Evolutionary conservation across 192 early-diverging fungal species (phyloP), one percentile per base, ranked within the genome.

Genomic region (Mortierella hygrophila): DNA sequence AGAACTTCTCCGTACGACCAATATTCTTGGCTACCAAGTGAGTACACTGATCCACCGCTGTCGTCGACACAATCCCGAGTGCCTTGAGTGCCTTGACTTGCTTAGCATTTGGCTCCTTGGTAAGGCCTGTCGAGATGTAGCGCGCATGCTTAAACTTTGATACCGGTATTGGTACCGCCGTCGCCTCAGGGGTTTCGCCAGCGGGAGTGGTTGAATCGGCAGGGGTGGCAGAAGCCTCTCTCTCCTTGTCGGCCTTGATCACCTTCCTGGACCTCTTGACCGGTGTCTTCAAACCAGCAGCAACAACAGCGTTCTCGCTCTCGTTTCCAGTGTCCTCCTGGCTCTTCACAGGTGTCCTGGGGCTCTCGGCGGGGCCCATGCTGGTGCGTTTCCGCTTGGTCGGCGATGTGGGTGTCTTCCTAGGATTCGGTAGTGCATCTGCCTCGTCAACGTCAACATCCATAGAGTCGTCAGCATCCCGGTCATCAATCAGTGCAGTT

Each of bases 1-100:
- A 75, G 47, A 86, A 86, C 89, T 95, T 95, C 52, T 89, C 89
- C 21, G 94, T 95, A 42, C 93, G 88, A 55, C 85, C 84, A 72
- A 93, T 83, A 55, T 88, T 83, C 26, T 75, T 89, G 9, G 90
- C 87, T 10, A 94, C 85, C 26, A 95, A 72, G 74, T 94, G 94
- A 1, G 94, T 94, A 47, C 90, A 92, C 15, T 79, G 71, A 38
- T 88, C 88, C 26, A 91, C 85, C 7, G 82, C 68, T 1, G 87
- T 88, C 2, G 90, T 91, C 10, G 93, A 75, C n/a, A 87, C 77
- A 63, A 91, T 93, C 44, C 92, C 92, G 82, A 95, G 68, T 1
- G 79, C 81, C n/a, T 78, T 82, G 40, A 92, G 90, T 54, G 82
- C 83, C 80, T 89, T 81, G 65, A 78, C 29, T 78, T 92, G 88